Evolutionary conservation across 129 eudicot genomes (phyloP), one percentile per base, ranked within the genome.

Genomic region (Heracleum sosnowskyi): DNA sequence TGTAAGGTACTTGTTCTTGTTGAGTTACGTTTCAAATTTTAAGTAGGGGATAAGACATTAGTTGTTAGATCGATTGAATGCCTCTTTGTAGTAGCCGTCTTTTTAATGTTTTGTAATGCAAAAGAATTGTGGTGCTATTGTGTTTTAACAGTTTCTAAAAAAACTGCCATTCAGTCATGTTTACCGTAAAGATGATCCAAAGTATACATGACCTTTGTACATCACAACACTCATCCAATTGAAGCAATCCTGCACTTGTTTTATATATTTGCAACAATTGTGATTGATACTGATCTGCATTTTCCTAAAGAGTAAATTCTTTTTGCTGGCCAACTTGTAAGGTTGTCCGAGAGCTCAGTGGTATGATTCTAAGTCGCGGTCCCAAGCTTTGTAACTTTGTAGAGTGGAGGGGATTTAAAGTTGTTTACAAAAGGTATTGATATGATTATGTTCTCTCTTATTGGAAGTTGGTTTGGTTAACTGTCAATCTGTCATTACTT

Each of bases 321-420:
- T 4, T 0, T 34, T 63, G 24, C 35, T 49, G 68, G 53, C 70
- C 42, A 62, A 47, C 64, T 78, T 83, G 78, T 81, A 51, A 93
- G 98, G 97, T 93, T 41, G 87, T 93, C 73, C 88, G 97, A 26
- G 98, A 93, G 87, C 96, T 93, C 22, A 91, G 97, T 80, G 98
- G 98, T 69, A 77, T 84, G 82, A 88, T 93, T 86, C 97, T 93
- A 64, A 62, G 84, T 26, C 93, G 98, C 34, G 98, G 97, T 26
- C 98, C 98, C 53, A 93, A 91, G 82, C 93, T 91, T 44, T 93
- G 93, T 84, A 93, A 93, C 76, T 93, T 93, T 82, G 98, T 93
- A 62, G 98, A 93, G 46, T 93, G 98, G 98, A 88, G 96, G 77
- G 98, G 98, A 83, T 91, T 83, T 47, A 93, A 93, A 86, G 96